Conservation (phyloP, 176 grass and related monocot species). For the Lolium rigidum region DNA sequence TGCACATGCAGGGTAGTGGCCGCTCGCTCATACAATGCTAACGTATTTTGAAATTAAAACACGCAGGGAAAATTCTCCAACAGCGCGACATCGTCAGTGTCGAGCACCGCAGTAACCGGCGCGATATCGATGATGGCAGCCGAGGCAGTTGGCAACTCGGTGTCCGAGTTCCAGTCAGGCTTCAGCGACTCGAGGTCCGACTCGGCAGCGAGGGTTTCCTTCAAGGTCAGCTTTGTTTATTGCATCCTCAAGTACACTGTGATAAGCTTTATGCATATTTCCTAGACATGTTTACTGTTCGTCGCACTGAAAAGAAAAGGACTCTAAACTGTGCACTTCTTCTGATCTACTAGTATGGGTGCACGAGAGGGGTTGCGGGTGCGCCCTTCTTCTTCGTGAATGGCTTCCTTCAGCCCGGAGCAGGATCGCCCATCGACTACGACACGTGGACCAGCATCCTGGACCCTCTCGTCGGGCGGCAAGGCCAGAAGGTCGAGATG, state of each 20-base stretch:
- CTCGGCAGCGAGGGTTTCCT: constrained; percentile 79
- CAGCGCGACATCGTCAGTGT: constrained; percentile 49
- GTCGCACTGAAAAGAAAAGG: neutral
- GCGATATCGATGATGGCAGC: constrained; percentile 66
- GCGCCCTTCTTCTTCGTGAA: constrained; percentile 95
- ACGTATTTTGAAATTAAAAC: constrained; percentile 10
- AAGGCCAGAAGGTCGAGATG: constrained; percentile 45
- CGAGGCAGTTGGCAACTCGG: constrained; percentile 59
- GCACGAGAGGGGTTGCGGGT: constrained; percentile 73
- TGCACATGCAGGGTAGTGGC: neutral
- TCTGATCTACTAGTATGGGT: constrained; percentile 66
- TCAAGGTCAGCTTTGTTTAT: constrained; percentile 53
- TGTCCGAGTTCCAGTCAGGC: constrained; percentile 66
- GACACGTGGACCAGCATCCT: constrained; percentile 65
- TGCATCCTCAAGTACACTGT: neutral
- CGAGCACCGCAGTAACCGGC: constrained; percentile 48
- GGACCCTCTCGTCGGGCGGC: constrained; percentile 56
- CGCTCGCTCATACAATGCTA: neutral
- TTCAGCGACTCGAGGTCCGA: constrained; percentile 69
- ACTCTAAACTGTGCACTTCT: neutral
- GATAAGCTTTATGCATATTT: neutral
- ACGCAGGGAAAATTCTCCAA: constrained; percentile 83
- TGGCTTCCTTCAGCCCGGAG: constrained; percentile 76
- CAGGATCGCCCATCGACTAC: constrained; percentile 74
- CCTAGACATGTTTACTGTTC: neutral